Evolutionary conservation across 78 protist species (phyloP).

Genomic region (Dictyostelium firmibasis): DNA sequence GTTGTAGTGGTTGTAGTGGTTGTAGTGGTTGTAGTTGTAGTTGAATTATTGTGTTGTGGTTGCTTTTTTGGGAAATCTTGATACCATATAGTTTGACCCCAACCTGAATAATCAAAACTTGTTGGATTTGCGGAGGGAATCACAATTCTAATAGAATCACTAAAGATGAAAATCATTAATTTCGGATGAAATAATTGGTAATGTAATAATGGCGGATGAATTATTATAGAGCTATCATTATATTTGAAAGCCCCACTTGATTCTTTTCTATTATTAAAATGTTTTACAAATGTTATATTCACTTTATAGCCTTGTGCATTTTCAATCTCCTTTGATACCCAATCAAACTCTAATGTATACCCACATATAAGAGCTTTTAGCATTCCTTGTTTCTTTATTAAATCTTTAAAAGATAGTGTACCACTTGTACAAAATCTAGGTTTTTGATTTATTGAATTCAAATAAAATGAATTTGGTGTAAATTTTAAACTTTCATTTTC

Average conservation of each 20-base stretch:
- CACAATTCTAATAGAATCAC: conserved; percentile 20
- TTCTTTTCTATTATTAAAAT: not conserved
- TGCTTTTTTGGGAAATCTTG: conserved; percentile 30
- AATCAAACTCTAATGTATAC: not conserved
- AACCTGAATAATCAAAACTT: not conserved
- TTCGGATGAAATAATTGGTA: conserved; percentile 34
- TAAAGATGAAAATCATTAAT: not conserved
- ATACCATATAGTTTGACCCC: conserved; percentile 71
- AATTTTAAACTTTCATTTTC: not conserved
- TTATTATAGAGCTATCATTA: not conserved
- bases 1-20: not conserved
- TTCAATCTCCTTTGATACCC: conserved; percentile 1
- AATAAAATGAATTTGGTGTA: conserved; percentile 4
- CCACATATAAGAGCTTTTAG: not conserved
- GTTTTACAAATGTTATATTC: conserved; percentile 16
- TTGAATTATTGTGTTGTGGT: not conserved
- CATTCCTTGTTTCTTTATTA: conserved; percentile 3
- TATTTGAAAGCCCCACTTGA: not conserved
- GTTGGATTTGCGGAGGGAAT: conserved; percentile 59
- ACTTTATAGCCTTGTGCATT: not conserved
- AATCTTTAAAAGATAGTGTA: not conserved
- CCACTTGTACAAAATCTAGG: not conserved
- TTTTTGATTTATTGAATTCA: conserved; percentile 7
- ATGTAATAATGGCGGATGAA: conserved; percentile 11
- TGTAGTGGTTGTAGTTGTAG: not conserved